These are phyloP conservation scores for Colletotrichum brevisporum DNA, from an alignment of 2,329 filamentous ascomycete genomes.

Conservation along the genomic window DNA sequence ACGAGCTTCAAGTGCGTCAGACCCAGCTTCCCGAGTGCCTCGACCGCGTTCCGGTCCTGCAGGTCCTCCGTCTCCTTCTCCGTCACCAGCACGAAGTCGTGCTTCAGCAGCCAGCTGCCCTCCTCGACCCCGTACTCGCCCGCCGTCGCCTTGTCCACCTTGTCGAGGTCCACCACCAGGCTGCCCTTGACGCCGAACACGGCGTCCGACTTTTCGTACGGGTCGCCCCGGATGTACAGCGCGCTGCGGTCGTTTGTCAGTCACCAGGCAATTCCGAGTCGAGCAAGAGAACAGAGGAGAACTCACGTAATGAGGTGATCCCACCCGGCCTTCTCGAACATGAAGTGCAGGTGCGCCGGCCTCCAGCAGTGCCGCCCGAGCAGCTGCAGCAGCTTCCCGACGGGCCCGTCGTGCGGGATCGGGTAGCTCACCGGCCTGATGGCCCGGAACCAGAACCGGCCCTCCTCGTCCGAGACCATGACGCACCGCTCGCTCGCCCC, in stretches of 20 bases:
- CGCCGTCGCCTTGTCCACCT: slow-evolving; percentile 66
- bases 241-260: slow-evolving; percentile 63
- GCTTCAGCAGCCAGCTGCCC: slow-evolving; percentile 74
- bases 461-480: slow-evolving; percentile 47
- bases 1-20: slow-evolving; percentile 77
- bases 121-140: slow-evolving; percentile 74
- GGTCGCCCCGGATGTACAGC: slow-evolving; percentile 82
- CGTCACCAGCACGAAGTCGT: slow-evolving; percentile 84
- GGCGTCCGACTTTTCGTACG: slow-evolving; percentile 86
- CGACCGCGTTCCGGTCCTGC: slow-evolving; percentile 73
- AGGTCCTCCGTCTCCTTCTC: slow-evolving; percentile 77
- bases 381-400: slow-evolving; percentile 77
- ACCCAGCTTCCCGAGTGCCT: slow-evolving; percentile 77
- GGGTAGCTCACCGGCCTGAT: slow-evolving; percentile 89
- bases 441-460: slow-evolving; percentile 84
- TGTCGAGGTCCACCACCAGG: slow-evolving; percentile 75
- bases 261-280: not conserved
- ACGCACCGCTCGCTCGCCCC: slow-evolving; percentile 66
- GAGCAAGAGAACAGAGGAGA: no score
- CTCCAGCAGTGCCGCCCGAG: slow-evolving; percentile 83
- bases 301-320: slow-evolving; percentile 88
- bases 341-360: slow-evolving; percentile 88
- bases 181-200: slow-evolving; percentile 91
- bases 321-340: slow-evolving; percentile 85
- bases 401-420: slow-evolving; percentile 87